These are phyloP conservation scores for Candida pseudoglaebosa DNA, from an alignment of 805 yeast species.

Conservation along the genomic window DNA sequence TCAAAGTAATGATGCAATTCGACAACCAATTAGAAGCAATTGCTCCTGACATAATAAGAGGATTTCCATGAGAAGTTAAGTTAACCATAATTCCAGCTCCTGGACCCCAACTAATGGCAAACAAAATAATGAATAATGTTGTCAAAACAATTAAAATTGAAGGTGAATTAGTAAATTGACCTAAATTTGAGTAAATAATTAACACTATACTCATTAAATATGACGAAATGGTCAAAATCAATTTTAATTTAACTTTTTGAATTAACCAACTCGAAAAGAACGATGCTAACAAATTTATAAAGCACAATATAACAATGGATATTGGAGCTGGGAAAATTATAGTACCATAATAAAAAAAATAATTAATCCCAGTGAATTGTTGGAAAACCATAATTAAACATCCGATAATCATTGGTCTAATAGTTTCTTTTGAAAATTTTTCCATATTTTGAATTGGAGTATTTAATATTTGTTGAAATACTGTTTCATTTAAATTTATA, in stretches of 20 bases:
- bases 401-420: conserved; percentile 10
- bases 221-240: conserved; percentile 13
- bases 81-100: conserved; percentile 22
- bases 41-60: conserved; percentile 14
- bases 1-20: conserved; percentile 19
- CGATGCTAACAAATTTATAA: conserved; percentile 19
- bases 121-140: conserved; percentile 17
- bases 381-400: conserved; percentile 26
- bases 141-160: conserved; percentile 13
- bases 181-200: conserved; percentile 12
- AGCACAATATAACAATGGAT: conserved; percentile 15
- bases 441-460: not conserved
- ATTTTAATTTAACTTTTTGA: conserved; percentile 9
- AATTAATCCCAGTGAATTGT: conserved; percentile 32
- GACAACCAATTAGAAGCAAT: conserved; percentile 19
- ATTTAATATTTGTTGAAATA: conserved; percentile 1
- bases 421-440: not conserved
- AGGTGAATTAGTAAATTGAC: conserved; percentile 6
- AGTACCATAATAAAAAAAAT: conserved; percentile 28
- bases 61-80: conserved; percentile 20
- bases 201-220: conserved; percentile 14
- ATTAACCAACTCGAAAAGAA: conserved; percentile 15
- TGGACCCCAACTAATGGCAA: conserved; percentile 32
- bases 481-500: not conserved
- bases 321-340: conserved; percentile 17